Evolutionary conservation across 2,329 filamentous ascomycete genomes (phyloP), one percentile per base, ranked within the genome.

Genomic region (Hypoxylon sp.): DNA sequence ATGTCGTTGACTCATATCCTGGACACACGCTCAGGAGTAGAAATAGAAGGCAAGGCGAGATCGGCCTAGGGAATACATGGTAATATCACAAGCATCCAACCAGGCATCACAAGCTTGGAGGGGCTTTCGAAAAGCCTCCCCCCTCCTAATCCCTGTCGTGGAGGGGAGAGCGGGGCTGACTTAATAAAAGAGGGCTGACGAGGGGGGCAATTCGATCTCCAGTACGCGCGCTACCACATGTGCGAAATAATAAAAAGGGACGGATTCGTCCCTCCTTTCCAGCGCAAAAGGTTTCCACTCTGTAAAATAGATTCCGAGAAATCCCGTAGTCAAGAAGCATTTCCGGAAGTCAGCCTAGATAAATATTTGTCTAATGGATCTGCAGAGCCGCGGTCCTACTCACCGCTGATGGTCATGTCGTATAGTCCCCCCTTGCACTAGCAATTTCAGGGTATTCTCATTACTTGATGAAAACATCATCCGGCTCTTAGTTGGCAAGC

Each of bases 381-480:
- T 41, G 50, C 28, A 41, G 24, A 58, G 30, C 60, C 53, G 54
- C 60, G 60, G 60, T 41, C 17, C 44, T 48, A 51, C 54, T 61
- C 64, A 67, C 61, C 64, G 61, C 60, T 28, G 60, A 30, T 26
- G 32, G 43, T 61, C 64, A 37, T 58, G 58, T 52, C 52, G 26
- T 58, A 53, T 34, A 49, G 62, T 60, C 32, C 37, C 24, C 24
- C 54, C 46, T 59, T 47, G 63, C 22, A 47, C 55, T 64, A 62
- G 55, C 48, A 51, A 61, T 48, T 57, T 57, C 53, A 50, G 56
- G 56, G 59, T 67, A 62, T 72, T 73, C 65, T 55, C 59, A 70
- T 73, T 73, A 73, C 71, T 51, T 72, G 49, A 73, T 69, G 62
- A 64, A 70, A 72, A 72, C 30, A 51, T 54, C 32, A 11, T 52